Evolutionary conservation across 768 basidiomycete genomes (phyloP), one percentile per base, ranked within the genome.

Genomic region (Lenzites betulinus): DNA sequence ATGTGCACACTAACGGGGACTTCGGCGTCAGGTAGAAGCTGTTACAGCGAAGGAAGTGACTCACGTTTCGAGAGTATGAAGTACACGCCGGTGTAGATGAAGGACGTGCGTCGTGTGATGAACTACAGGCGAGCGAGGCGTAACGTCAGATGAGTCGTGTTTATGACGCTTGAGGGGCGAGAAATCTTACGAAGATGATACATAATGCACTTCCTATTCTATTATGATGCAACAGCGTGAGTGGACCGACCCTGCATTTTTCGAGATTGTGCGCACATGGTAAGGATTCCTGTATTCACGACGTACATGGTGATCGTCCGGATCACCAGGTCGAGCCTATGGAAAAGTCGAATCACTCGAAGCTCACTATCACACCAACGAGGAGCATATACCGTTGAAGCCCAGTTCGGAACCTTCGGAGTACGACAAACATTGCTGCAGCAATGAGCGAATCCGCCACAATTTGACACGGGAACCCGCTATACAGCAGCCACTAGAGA

Each of bases 261-360:
- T 15, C 12, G 22, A 16, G 25, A 13, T 7, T n/a, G 16, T 22
- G 22, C 53, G 23, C 39, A 54, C 53, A 42, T 36, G 20, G 39
- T 25, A 16, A 60, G 41, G 20, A 60, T 18, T 1, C 59, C 59
- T 18, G 59, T 60, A 28, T 60, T 60, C 11, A 60, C 42, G 11
- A 49, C 42, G 23, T 43, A 60, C 53, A 55, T 49, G 8, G 36
- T 20, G 2, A 60, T 43, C 22, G 30, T 36, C 22, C 30, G 42
- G n/a, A 60, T 60, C 12, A 60, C 30, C 4, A 25, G 33, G 13
- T 55, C 59, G 38, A 54, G 54, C 1, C 59, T 60, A 16, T 11
- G 30, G 11, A 33, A 11, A 5, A 4, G 11, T 33, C 11, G 30
- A 33, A 11, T 33, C 30, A 33, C 4, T 33, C 30, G 30, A 11